Evolutionary conservation across 2,329 filamentous ascomycete genomes (phyloP).

Genomic region (Venturia asperata): DNA sequence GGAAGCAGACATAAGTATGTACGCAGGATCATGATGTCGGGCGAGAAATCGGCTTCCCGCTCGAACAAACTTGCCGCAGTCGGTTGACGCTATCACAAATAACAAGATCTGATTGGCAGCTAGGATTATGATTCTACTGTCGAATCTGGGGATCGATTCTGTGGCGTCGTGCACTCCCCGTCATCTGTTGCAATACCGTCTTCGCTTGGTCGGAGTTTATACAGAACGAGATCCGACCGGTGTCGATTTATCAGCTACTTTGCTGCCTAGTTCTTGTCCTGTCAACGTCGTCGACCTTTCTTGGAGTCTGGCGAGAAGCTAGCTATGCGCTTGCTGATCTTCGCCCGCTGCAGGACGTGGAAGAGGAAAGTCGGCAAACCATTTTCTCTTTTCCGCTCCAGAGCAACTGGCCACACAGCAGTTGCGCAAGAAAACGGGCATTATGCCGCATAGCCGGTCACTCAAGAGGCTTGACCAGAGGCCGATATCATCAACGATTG

Average conservation of each 20-base stretch:
- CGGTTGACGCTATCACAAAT: conserved; percentile 14
- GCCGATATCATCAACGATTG: not conserved
- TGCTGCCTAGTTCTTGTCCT: not conserved
- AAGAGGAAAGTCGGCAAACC: not conserved
- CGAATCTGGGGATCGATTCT: conserved; percentile 12
- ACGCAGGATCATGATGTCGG: conserved; percentile 14
- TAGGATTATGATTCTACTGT: not conserved
- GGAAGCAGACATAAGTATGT: conserved; percentile 7
- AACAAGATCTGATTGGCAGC: conserved; percentile 8
- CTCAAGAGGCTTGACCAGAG: not conserved
- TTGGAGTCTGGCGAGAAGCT: not conserved
- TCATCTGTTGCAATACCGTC: not conserved
- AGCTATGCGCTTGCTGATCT: not conserved
- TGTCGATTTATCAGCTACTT: not conserved
- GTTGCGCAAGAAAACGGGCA: not conserved
- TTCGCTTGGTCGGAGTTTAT: conserved; percentile 3
- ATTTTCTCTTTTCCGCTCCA: not conserved
- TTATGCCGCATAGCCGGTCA: not conserved
- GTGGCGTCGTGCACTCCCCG: conserved; percentile 4
- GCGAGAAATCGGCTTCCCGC: conserved; percentile 2
- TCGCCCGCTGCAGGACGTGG: not conserved
- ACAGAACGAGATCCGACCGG: not conserved
- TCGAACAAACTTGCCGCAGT: conserved; percentile 1
- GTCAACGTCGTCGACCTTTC: not conserved
- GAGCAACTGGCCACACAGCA: not conserved